Evolutionary conservation across 2,329 filamentous ascomycete species (phyloP).

Genomic region (Aureobasidium subglaciale): DNA sequence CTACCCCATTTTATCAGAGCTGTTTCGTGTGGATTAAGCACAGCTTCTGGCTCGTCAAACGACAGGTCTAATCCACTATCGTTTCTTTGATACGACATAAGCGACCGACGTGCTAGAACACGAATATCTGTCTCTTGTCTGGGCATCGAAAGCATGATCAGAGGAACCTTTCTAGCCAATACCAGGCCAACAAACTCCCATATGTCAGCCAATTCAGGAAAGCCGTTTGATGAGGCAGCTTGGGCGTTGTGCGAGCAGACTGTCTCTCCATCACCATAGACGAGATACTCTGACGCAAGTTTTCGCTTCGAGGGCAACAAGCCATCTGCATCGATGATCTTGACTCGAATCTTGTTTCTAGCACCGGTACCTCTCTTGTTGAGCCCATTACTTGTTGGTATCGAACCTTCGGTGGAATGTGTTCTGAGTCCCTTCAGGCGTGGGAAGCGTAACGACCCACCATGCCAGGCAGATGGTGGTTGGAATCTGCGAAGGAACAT

Average conservation of each 20-base stretch:
- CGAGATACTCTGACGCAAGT: slow-evolving; percentile 71
- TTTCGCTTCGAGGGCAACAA: slow-evolving; percentile 71
- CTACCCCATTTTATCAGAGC: slow-evolving; percentile 49
- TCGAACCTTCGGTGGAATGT: slow-evolving; percentile 14
- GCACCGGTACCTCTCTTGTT: slow-evolving; percentile 18
- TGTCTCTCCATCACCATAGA: slow-evolving; percentile 74
- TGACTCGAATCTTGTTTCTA: slow-evolving; percentile 60
- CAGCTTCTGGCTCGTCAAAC: slow-evolving; percentile 37
- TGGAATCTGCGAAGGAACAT: slow-evolving; percentile 15
- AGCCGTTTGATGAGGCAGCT: slow-evolving; percentile 67
- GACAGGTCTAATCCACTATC: slow-evolving; percentile 42
- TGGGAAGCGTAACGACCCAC: slow-evolving; percentile 14
- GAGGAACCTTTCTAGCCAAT: slow-evolving; percentile 66
- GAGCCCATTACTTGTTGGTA: slow-evolving; percentile 16
- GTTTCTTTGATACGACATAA: slow-evolving; percentile 44
- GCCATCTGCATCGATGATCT: slow-evolving; percentile 62
- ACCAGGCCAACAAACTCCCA: slow-evolving; percentile 79
- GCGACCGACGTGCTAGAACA: slow-evolving; percentile 59
- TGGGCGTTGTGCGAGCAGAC: slow-evolving; percentile 78
- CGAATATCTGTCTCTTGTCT: slow-evolving; percentile 54
- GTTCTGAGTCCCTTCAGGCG: slow-evolving; percentile 17
- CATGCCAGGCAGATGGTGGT: slow-evolving; percentile 15
- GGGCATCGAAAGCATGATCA: slow-evolving; percentile 51
- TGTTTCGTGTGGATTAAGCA: slow-evolving; percentile 33
- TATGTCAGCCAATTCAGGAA: slow-evolving; percentile 65